These are phyloP conservation scores for Coleophoma cylindrospora DNA, from an alignment of 2,329 filamentous ascomycete genomes.

Conservation along the genomic window DNA sequence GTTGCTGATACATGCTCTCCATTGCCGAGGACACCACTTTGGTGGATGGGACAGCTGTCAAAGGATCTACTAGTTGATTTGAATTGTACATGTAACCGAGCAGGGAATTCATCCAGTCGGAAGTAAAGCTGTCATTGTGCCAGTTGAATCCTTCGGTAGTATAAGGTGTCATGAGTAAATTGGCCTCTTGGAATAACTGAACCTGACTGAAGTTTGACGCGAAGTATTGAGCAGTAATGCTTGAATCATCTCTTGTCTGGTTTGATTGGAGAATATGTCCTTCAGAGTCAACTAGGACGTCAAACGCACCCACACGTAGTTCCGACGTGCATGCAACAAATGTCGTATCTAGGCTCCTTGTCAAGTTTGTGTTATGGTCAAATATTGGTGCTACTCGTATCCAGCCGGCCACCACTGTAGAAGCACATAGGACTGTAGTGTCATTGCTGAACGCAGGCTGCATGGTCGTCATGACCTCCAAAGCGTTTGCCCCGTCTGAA, in stretches of 20 bases:
- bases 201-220: background rate
- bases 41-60: slow-evolving; percentile 25
- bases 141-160: slow-evolving; percentile 20
- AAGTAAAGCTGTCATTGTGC: slow-evolving; percentile 41
- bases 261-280: slow-evolving; percentile 24
- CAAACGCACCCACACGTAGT: slow-evolving; percentile 26
- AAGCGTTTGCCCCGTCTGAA: no score
- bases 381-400: background rate
- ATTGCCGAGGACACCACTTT: slow-evolving; percentile 19
- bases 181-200: slow-evolving; percentile 1
- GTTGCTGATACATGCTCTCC: slow-evolving; percentile 24
- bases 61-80: slow-evolving; percentile 30
- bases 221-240: slow-evolving; percentile 3
- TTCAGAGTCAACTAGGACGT: slow-evolving; percentile 26
- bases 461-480: slow-evolving; percentile 1
- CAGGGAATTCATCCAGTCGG: slow-evolving; percentile 44
- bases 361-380: background rate
- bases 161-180: slow-evolving; percentile 2
- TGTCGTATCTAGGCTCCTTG: background rate
- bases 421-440: slow-evolving; percentile 8
- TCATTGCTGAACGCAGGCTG: background rate
- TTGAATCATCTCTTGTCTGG: slow-evolving; percentile 3
- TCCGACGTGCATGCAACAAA: slow-evolving; percentile 31
- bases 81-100: slow-evolving; percentile 25
- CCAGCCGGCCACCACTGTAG: slow-evolving; percentile 11